Percentiles rank a stretch among this genome's conserved stretches.
phyloP scores from a whole-genome alignment of 345 rosid genomes.

The Syzygium aromaticum region DNA sequence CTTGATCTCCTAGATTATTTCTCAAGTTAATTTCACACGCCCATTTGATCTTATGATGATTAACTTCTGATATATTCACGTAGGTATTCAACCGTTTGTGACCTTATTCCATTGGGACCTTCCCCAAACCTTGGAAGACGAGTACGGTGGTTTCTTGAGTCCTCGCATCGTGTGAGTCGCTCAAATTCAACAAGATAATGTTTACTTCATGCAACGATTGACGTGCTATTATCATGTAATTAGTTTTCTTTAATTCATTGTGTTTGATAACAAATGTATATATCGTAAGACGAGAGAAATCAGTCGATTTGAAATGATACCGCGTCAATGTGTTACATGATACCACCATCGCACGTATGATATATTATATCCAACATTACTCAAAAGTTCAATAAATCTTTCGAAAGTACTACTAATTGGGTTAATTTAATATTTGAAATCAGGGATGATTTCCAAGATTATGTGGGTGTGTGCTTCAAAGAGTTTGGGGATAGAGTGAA shows the following conservation, averaged over 20 bases:
- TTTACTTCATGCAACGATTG: neutral
- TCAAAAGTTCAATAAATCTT: neutral
- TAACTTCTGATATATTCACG: neutral
- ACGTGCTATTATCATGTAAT: neutral
- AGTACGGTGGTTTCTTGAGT: slow-evolving; percentile 23
- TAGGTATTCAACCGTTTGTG: slow-evolving; percentile 25
- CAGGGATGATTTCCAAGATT: slow-evolving; percentile 32
- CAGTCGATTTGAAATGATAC: neutral
- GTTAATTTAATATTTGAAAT: neutral
- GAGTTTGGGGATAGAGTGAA: slow-evolving; percentile 52
- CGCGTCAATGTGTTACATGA: neutral
- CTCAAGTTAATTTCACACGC: neutral
- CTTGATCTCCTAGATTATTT: neutral
- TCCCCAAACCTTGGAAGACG: slow-evolving; percentile 26
- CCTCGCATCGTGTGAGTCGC: slow-evolving; percentile 11
- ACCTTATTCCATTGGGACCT: slow-evolving; percentile 32
- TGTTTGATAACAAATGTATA: neutral
- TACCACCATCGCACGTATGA: neutral
- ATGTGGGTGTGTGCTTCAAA: slow-evolving; percentile 28
- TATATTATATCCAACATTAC: too few relatives aligned
- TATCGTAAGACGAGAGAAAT: too few relatives aligned
- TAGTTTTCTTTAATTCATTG: neutral
- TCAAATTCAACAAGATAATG: slow-evolving; percentile 4
- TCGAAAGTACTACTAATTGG: neutral
- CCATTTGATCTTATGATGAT: neutral